A percentile compares a stretch with the other conserved stretches of the same genome.
Conservation (phyloP, 805 yeast species). For the Myxozyma geophila region DNA sequence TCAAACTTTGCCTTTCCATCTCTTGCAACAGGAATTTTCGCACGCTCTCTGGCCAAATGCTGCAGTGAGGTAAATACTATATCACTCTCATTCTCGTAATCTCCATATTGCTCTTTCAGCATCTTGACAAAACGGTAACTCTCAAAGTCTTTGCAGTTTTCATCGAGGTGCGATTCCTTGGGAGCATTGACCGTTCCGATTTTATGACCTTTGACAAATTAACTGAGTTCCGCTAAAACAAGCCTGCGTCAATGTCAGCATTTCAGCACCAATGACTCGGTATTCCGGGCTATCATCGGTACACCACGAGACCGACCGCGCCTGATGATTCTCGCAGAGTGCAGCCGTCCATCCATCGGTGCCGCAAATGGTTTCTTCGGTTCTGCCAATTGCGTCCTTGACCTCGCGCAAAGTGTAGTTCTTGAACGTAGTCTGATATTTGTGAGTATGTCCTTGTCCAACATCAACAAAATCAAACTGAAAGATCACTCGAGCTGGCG, state of each 20-base stretch:
- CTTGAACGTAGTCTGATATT: background rate
- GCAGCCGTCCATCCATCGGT: slow-evolving; percentile 60
- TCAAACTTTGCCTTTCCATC: slow-evolving; percentile 40
- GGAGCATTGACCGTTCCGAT: slow-evolving; percentile 60
- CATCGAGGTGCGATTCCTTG: slow-evolving; percentile 50
- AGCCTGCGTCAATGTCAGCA: slow-evolving; percentile 53
- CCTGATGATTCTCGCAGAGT: slow-evolving; percentile 62
- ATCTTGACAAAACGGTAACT: slow-evolving; percentile 47
- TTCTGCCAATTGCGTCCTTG: slow-evolving; percentile 7
- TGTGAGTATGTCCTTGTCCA: background rate
- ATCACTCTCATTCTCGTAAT: background rate
- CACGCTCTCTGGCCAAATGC: slow-evolving; percentile 52
- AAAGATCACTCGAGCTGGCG: slow-evolving; percentile 50
- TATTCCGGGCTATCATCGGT: slow-evolving; percentile 50
- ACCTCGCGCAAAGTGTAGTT: slow-evolving; percentile 13
- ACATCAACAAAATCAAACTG: slow-evolving; percentile 44
- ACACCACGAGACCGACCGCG: slow-evolving; percentile 59
- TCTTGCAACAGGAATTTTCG: slow-evolving; percentile 62
- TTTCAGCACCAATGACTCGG: slow-evolving; percentile 52
- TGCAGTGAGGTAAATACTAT: no score
- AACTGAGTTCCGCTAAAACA: slow-evolving; percentile 60
- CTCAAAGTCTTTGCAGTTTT: slow-evolving; percentile 58
- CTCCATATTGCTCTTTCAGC: background rate
- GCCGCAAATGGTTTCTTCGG: slow-evolving; percentile 45
- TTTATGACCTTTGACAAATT: slow-evolving; percentile 65